phyloP scores from a whole-genome alignment of 2,329 filamentous ascomycete genomes.

The Phoma herbarum region DNA sequence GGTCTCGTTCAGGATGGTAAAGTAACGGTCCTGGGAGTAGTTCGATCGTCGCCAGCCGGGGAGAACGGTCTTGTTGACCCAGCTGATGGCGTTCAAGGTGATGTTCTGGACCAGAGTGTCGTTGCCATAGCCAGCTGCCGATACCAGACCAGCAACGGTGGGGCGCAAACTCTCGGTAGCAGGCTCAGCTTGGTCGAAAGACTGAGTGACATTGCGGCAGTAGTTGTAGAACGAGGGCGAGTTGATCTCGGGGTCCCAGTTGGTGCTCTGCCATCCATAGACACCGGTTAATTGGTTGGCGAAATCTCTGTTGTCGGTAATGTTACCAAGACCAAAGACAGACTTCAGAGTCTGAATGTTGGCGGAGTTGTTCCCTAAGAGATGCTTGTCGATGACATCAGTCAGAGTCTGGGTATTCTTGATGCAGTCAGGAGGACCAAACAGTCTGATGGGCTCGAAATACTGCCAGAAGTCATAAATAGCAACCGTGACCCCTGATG shows the following conservation, averaged over 20 bases:
- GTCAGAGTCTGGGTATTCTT: slow-evolving; percentile 68
- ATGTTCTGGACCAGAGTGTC: slow-evolving; percentile 56
- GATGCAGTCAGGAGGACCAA: slow-evolving; percentile 70
- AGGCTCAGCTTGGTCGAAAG: slow-evolving; percentile 56
- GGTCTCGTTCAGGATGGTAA: slow-evolving; percentile 58
- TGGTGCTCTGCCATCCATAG: slow-evolving; percentile 60
- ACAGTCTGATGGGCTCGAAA: slow-evolving; percentile 65
- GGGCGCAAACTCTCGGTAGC: slow-evolving; percentile 46
- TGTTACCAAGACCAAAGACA: slow-evolving; percentile 60
- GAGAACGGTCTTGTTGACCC: slow-evolving; percentile 58
- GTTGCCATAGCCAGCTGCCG: slow-evolving; percentile 59
- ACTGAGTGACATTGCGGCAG: slow-evolving; percentile 64
- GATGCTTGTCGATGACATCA: slow-evolving; percentile 67
- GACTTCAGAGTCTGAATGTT: slow-evolving; percentile 60
- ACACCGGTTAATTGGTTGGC: slow-evolving; percentile 59
- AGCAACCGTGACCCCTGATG: slow-evolving; percentile 79
- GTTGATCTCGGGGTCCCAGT: slow-evolving; percentile 66
- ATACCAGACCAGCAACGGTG: slow-evolving; percentile 57
- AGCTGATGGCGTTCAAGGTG: slow-evolving; percentile 67
- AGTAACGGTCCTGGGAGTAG: slow-evolving; percentile 61
- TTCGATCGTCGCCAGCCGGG: slow-evolving; percentile 48
- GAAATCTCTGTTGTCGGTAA: slow-evolving; percentile 64
- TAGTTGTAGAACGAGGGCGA: slow-evolving; percentile 58
- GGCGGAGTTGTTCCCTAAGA: slow-evolving; percentile 58
- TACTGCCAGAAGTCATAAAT: slow-evolving; percentile 80